Evolutionary conservation across 768 basidiomycete species (phyloP).

Genomic region (Boletus bicolor): DNA sequence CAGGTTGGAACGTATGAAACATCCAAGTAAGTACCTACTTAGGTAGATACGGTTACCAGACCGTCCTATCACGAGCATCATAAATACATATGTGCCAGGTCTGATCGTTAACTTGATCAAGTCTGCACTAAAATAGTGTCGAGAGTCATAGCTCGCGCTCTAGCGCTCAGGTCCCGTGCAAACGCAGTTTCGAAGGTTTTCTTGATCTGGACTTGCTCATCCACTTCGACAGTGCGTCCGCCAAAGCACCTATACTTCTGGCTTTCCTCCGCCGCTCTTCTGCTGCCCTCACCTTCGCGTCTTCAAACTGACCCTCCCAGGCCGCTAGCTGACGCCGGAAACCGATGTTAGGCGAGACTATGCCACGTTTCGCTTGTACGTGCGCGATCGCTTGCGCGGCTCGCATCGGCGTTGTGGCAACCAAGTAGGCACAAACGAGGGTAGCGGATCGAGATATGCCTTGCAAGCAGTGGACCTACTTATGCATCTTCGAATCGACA

Average conservation of each 20-base stretch:
- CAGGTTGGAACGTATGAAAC: neutral
- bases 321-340: conserved; percentile 56
- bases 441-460: conserved; percentile 76
- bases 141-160: neutral
- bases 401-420: conserved; percentile 49
- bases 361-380: conserved; percentile 52
- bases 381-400: conserved; percentile 52
- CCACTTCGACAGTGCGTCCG: conserved; percentile 17
- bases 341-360: conserved; percentile 65
- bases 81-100: neutral
- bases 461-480: conserved; percentile 72
- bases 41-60: neutral
- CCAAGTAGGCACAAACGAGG: conserved; percentile 69
- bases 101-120: neutral
- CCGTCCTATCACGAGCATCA: neutral
- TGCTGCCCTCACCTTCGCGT: conserved; percentile 18
- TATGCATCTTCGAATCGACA: neutral
- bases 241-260: neutral
- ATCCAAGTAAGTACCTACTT: neutral
- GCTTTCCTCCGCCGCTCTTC: conserved; percentile 15
- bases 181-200: neutral
- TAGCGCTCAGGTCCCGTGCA: neutral
- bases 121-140: neutral
- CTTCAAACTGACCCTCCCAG: conserved; percentile 34
- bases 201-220: conserved; percentile 5